Conservation (phyloP, 2,329 filamentous ascomycete genomes). For the Pezicula neosporulosa region DNA sequence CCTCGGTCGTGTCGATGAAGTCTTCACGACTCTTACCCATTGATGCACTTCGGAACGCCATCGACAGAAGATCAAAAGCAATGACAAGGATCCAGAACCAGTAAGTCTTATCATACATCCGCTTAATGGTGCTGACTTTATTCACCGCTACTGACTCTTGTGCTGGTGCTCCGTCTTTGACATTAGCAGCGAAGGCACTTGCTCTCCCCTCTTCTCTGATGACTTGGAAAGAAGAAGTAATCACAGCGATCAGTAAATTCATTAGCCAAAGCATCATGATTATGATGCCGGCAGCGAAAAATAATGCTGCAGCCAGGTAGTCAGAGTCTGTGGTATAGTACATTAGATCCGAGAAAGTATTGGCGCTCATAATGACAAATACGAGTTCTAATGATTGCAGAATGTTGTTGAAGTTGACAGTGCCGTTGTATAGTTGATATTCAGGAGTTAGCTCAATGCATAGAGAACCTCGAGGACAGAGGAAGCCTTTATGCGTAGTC, state of each 20-base stretch:
- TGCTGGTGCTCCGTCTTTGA: conserved; percentile 37
- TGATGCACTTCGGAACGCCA: conserved; percentile 70
- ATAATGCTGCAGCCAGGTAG: conserved; percentile 81
- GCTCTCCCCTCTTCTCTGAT: conserved; percentile 94
- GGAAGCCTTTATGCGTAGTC: conserved; percentile 70
- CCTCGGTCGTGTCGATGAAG: conserved; percentile 72
- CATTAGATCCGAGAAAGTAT: conserved; percentile 93
- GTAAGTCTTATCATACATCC: conserved; percentile 68
- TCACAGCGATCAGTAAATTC: conserved; percentile 91
- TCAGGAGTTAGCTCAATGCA: conserved; percentile 72
- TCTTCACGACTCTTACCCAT: conserved; percentile 61
- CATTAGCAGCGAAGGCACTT: conserved; percentile 84
- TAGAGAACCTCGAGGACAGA: conserved; percentile 79
- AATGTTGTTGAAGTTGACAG: conserved; percentile 94
- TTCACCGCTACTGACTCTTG: conserved; percentile 32
- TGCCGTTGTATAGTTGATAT: conserved; percentile 67
- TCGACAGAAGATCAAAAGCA: conserved; percentile 72
- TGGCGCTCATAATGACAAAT: conserved; percentile 97
- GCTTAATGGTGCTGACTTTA: conserved; percentile 56
- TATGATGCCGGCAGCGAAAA: conserved; percentile 70
- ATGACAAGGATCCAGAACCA: conserved; percentile 82
- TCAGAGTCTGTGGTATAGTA: conserved; percentile 92
- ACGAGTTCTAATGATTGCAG: conserved; percentile 87
- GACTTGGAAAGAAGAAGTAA: conserved; percentile 97
- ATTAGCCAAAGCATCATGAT: conserved; percentile 96